These are phyloP conservation scores for Cenchrus americanus DNA, from an alignment of 176 grass and related monocot genomes.

Conservation along the genomic window DNA sequence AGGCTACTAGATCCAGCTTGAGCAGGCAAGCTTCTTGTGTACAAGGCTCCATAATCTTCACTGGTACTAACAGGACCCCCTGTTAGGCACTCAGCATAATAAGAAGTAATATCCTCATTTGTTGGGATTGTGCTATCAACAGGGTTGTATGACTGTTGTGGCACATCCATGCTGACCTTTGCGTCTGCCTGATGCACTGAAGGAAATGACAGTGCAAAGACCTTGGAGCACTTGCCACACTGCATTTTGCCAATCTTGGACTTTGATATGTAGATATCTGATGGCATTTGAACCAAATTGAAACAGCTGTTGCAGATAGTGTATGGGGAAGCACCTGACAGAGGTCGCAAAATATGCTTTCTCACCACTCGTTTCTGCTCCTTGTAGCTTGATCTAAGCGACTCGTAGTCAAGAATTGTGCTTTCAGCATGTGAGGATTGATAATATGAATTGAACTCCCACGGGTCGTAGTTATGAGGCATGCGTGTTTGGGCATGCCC, in stretches of 20 bases:
- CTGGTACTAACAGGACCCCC: constrained; percentile 40
- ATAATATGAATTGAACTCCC: constrained; percentile 52
- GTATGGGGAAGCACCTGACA: constrained; percentile 79
- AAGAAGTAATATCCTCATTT: constrained; percentile 35
- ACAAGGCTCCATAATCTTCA: constrained; percentile 53
- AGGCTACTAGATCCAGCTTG: constrained; percentile 31
- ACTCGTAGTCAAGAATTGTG: constrained; percentile 51
- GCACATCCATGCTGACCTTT: constrained; percentile 28
- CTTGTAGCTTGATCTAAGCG: constrained; percentile 50
- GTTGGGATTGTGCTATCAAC: constrained; percentile 1
- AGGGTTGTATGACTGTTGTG: constrained; percentile 1
- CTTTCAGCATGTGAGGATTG: constrained; percentile 65
- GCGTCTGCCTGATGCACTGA: not conserved
- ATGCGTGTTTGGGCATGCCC: constrained; percentile 31
- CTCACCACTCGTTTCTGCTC: constrained; percentile 47
- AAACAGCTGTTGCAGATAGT: constrained; percentile 74
- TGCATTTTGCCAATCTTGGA: constrained; percentile 63
- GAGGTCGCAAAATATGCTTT: constrained; percentile 73
- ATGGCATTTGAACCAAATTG: constrained; percentile 78
- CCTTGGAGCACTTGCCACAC: constrained; percentile 74
- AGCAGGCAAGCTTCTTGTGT: constrained; percentile 57
- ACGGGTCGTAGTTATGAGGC: constrained; percentile 30
- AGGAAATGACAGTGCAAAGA: constrained; percentile 72
- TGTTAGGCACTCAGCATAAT: constrained; percentile 25
- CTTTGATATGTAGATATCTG: constrained; percentile 73